Evolutionary conservation across 805 yeast genomes (phyloP).

Genomic region (Ogataea dorogensis): DNA sequence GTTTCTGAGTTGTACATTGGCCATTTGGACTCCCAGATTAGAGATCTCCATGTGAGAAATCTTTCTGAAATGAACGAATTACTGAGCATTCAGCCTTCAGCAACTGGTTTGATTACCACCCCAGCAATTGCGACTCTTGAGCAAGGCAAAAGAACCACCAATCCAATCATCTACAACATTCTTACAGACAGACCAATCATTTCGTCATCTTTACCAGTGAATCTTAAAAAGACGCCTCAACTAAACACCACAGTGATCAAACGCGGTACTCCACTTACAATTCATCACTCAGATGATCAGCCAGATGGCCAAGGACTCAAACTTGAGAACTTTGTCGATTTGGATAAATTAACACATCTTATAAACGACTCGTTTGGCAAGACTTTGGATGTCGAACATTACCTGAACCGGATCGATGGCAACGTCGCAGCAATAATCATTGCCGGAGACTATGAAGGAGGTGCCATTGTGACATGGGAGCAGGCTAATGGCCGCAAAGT

Average conservation of each 20-base stretch:
- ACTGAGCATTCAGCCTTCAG: slow-evolving; percentile 46
- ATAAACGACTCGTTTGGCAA: slow-evolving; percentile 80
- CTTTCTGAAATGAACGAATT: slow-evolving; percentile 62
- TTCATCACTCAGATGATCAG: slow-evolving; percentile 33
- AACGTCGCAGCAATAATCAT: slow-evolving; percentile 74
- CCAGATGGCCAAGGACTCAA: slow-evolving; percentile 38
- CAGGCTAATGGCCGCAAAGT: slow-evolving; percentile 34
- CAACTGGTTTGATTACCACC: slow-evolving; percentile 85
- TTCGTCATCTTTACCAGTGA: slow-evolving; percentile 85
- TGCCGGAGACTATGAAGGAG: slow-evolving; percentile 94
- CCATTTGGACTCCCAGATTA: slow-evolving; percentile 41
- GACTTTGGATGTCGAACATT: slow-evolving; percentile 61
- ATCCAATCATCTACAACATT: slow-evolving; percentile 87
- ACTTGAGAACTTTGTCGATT: slow-evolving; percentile 49
- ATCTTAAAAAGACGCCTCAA: slow-evolving; percentile 53
- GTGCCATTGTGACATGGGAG: slow-evolving; percentile 90
- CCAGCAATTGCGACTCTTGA: slow-evolving; percentile 63
- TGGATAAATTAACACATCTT: slow-evolving; percentile 54
- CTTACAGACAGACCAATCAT: slow-evolving; percentile 89
- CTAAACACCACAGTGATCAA: slow-evolving; percentile 77
- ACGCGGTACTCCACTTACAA: slow-evolving; percentile 63
- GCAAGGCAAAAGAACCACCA: slow-evolving; percentile 40
- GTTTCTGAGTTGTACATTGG: slow-evolving; percentile 62
- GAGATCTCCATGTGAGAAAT: slow-evolving; percentile 63
- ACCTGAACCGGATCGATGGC: slow-evolving; percentile 62